Evolutionary conservation across 2,329 filamentous ascomycete species (phyloP), one percentile per base, ranked within the genome.

Genomic region (Phyllosticta citrichinensis): DNA sequence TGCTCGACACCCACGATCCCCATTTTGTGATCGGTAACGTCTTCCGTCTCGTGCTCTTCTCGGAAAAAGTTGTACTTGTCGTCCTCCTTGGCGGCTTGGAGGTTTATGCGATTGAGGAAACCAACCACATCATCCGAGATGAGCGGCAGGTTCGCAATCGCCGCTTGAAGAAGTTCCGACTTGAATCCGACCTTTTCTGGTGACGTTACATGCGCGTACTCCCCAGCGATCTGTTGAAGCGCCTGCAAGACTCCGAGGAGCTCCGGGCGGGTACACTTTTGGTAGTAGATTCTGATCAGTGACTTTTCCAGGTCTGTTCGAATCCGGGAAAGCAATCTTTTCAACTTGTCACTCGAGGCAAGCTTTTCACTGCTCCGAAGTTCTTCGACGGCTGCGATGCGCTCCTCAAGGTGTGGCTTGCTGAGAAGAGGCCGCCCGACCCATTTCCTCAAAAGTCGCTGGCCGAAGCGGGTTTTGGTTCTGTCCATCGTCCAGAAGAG

Each of bases 31-130:
- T 93, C 87, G 20, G 87, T 86, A 65, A 99, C 97, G 52, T 86
- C 88, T 25, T 97, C 92, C 0, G 89, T 95, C 73, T 97, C 93
- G 64, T 91, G 83, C 50, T 87, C 83, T 64, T 96, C 91, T 5
- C 87, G 84, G 73, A 99, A 97, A 79, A 99, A 99, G 40, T 82
- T 80, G 72, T 97, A 97, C 72, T 96, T 97, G 79, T 99, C 92
- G 69, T 97, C 87, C 24, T 83, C 84, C 56, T 86, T 87, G 0
- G 93, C 94, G 0, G 94, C 89, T 65, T 89, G 82, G 33, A 87
- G 79, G 67, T 96, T 96, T 74, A 99, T 94, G 63, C 86, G 87
- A 59, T 95, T 87, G 2, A 99, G 83, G 69, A 89, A 91, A 1
- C 79, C 80, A 19, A 89, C 79, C 5, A 97, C 83, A 19, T 86